These are phyloP conservation scores for Fusarium decemcellulare DNA, from an alignment of 2,329 filamentous ascomycete genomes.

Conservation along the genomic window DNA sequence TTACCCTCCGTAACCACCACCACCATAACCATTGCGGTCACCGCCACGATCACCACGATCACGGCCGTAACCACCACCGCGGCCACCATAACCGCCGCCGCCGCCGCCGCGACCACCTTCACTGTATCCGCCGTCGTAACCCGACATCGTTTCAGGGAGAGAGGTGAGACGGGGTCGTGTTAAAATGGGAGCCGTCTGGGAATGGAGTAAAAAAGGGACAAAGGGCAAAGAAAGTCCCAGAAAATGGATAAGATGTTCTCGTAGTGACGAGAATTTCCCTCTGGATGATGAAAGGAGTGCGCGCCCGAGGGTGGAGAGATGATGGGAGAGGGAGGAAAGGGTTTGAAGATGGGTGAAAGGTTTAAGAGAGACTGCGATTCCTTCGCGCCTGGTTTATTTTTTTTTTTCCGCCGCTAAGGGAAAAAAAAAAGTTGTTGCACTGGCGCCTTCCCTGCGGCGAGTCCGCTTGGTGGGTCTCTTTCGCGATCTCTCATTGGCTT, in stretches of 20 bases:
- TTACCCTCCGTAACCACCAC: slow-evolving; percentile 56
- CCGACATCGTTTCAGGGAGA: slow-evolving; percentile 59
- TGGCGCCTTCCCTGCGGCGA: slow-evolving; percentile 38
- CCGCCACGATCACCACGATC: slow-evolving; percentile 60
- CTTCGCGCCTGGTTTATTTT: slow-evolving; percentile 45
- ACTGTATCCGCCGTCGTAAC: slow-evolving; percentile 49
- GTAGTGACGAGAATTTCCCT: slow-evolving; percentile 38
- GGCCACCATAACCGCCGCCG: slow-evolving; percentile 50
- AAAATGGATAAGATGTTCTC: slow-evolving; percentile 37
- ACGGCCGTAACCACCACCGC: slow-evolving; percentile 57
- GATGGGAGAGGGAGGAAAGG: slow-evolving; percentile 40
- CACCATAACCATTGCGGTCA: slow-evolving; percentile 58
- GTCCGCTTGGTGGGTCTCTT: slow-evolving; percentile 28
- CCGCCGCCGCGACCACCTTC: slow-evolving; percentile 50
- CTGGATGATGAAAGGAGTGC: slow-evolving; percentile 48
- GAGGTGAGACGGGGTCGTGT: slow-evolving; percentile 31
- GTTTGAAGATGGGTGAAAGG: slow-evolving; percentile 45
- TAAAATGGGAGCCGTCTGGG: slow-evolving; percentile 26
- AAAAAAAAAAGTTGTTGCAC: slow-evolving; percentile 42
- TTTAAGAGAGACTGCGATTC: slow-evolving; percentile 41
- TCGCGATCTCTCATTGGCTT: slow-evolving; percentile 3
- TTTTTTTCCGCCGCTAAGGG: slow-evolving; percentile 48
- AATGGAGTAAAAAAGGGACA: slow-evolving; percentile 22
- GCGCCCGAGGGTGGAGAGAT: slow-evolving; percentile 46
- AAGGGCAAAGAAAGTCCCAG: slow-evolving; percentile 39